Evolutionary conservation across 2,329 filamentous ascomycete species (phyloP).

Genomic region (Trichocomaceae sp.): DNA sequence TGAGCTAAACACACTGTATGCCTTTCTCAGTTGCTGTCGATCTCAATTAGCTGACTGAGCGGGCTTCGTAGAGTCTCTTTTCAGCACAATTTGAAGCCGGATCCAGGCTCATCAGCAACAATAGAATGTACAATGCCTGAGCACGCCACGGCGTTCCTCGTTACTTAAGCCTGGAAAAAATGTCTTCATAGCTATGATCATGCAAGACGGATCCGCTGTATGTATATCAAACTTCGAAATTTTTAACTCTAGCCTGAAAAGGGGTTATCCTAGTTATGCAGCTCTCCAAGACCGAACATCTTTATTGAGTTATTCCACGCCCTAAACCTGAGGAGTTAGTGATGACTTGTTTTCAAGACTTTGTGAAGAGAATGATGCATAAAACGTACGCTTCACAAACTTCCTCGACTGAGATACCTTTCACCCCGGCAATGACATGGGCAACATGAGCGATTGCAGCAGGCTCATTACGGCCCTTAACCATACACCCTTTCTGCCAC

Average conservation of each 20-base stretch:
- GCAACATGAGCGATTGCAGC: constrained; percentile 80
- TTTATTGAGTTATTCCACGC: constrained; percentile 74
- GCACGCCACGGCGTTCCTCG: no score
- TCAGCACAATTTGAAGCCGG: no score
- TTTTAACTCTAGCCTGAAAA: not conserved
- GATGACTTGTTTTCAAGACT: not conserved
- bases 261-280: not conserved
- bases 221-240: not conserved
- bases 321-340: constrained; percentile 25
- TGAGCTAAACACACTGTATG: no score
- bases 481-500: constrained; percentile 78
- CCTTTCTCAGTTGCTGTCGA: no score
- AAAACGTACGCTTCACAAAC: constrained; percentile 67
- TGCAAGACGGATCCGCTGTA: no score
- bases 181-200: no score
- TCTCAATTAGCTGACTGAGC: no score
- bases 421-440: constrained; percentile 80
- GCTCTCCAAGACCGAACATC: constrained; percentile 67
- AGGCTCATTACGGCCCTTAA: constrained; percentile 93
- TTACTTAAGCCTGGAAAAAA: no score
- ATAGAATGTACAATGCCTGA: no score
- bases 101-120: no score
- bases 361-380: not conserved
- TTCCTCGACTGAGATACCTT: constrained; percentile 69
- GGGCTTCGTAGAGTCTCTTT: no score